These are phyloP conservation scores for Camillea tinctor DNA, from an alignment of 2,329 filamentous ascomycete genomes.

Conservation along the genomic window DNA sequence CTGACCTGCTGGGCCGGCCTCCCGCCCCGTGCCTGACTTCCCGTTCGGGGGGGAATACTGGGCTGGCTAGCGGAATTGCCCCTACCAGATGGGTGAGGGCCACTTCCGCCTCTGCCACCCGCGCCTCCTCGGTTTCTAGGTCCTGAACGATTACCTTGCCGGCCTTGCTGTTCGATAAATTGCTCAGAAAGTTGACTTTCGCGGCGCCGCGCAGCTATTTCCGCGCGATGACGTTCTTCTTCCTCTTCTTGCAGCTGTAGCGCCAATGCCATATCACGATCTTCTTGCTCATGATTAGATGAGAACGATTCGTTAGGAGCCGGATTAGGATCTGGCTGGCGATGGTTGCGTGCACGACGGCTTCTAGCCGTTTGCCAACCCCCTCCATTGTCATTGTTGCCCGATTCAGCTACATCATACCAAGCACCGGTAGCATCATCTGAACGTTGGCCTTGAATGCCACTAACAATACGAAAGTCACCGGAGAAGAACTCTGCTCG, in stretches of 20 bases:
- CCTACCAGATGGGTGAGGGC: constrained; percentile 24
- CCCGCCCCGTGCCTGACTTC: constrained; percentile 16
- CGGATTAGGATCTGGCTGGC: constrained; percentile 14
- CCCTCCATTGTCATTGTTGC: constrained; percentile 32
- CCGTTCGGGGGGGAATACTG: constrained; percentile 7
- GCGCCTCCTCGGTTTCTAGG: constrained; percentile 21
- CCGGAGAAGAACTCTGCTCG: constrained; percentile 83
- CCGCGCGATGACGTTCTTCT: constrained; percentile 68
- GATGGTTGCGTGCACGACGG: constrained; percentile 29
- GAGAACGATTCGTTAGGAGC: constrained; percentile 31
- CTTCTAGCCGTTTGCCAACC: constrained; percentile 57
- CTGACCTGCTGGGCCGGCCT: constrained; percentile 41
- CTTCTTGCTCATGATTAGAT: constrained; percentile 65
- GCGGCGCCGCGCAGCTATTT: constrained; percentile 60
- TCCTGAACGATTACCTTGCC: constrained; percentile 30
- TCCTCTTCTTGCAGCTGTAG: constrained; percentile 95
- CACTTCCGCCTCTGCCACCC: constrained; percentile 17
- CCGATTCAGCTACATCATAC: constrained; percentile 18
- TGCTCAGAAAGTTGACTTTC: constrained; percentile 69
- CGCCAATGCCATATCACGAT: constrained; percentile 83
- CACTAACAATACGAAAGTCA: constrained; percentile 83
- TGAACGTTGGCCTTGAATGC: constrained; percentile 35
- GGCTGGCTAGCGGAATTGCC: constrained; percentile 25
- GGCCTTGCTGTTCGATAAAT: constrained; percentile 65
- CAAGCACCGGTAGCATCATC: constrained; percentile 9